These are phyloP conservation scores for Eimeria sp. DNA, from an alignment of 169 alveolate genomes.

Conservation along the genomic window DNA sequence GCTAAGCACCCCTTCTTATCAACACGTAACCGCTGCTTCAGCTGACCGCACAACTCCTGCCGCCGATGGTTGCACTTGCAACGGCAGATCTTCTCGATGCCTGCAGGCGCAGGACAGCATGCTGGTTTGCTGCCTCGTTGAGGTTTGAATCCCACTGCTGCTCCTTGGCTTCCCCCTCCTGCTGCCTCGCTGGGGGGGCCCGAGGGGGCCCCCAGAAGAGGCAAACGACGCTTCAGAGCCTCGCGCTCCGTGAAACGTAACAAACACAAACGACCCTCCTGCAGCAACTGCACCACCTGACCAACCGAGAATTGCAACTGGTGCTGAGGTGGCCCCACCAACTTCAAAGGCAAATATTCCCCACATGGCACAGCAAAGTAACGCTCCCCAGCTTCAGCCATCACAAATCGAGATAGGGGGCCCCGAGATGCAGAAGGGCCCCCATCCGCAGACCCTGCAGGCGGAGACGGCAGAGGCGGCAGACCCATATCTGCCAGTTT, in stretches of 20 bases:
- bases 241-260: constrained; percentile 28
- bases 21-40: constrained; percentile 16
- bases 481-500: constrained; percentile 27
- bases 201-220: constrained; percentile 15
- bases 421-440: constrained; percentile 6
- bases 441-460: constrained; percentile 10
- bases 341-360: constrained; percentile 37
- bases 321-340: constrained; percentile 10
- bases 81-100: constrained; percentile 40
- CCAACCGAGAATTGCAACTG: constrained; percentile 10
- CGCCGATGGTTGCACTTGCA: constrained; percentile 78
- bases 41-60: constrained; percentile 57
- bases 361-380: not conserved
- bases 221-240: constrained; percentile 31
- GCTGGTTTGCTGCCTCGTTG: constrained; percentile 49
- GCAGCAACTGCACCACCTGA: constrained; percentile 31
- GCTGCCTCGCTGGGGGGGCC: constrained; percentile 23
- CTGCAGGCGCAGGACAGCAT: constrained; percentile 71
- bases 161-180: not conserved
- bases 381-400: constrained; percentile 35
- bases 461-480: constrained; percentile 21
- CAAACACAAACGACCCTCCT: constrained; percentile 34
- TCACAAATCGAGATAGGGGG: not conserved
- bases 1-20: constrained; percentile 58
- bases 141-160: not conserved